These are phyloP conservation scores for Xerocomus brunneocitrinus DNA, from an alignment of 768 basidiomycete genomes.

Conservation along the genomic window DNA sequence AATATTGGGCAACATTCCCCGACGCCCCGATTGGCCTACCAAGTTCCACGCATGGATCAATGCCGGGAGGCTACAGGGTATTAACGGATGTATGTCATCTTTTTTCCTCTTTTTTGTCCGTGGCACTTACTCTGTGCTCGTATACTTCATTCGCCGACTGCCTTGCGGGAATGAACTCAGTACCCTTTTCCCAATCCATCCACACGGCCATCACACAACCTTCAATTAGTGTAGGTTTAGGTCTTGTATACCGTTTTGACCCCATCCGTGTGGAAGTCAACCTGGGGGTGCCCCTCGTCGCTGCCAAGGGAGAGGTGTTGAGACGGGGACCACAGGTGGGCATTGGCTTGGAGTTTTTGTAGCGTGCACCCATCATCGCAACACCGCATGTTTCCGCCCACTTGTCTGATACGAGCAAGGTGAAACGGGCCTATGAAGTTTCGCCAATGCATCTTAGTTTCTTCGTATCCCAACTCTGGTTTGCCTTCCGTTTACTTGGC, in stretches of 20 bases:
- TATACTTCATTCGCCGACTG: too few species aligned
- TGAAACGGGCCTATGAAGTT: too few species aligned
- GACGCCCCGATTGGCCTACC: constrained; percentile 76
- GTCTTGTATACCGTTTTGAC: constrained; percentile 79
- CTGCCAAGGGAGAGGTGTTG: constrained; percentile 58
- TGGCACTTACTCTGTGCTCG: background rate
- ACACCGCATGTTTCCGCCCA: constrained; percentile 4
- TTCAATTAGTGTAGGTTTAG: constrained; percentile 76
- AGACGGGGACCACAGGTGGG: constrained; percentile 77
- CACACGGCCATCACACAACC: constrained; percentile 31
- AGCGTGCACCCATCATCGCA: constrained; percentile 4
- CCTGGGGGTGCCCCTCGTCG: constrained; percentile 77
- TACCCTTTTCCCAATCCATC: constrained; percentile 7
- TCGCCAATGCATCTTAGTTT: too few species aligned
- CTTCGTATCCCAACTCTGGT: too few species aligned
- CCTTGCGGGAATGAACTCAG: constrained; percentile 1
- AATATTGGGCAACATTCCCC: constrained; percentile 68
- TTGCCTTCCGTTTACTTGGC: too few species aligned
- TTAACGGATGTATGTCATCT: constrained; percentile 49
- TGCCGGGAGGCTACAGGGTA: constrained; percentile 64
- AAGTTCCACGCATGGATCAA: constrained; percentile 81
- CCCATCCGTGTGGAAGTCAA: constrained; percentile 86
- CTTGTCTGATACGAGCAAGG: background rate
- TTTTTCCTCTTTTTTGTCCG: background rate
- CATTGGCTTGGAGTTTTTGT: constrained; percentile 77